Base-by-base conservation (phyloP, 2,329 filamentous ascomycete species). In the Penicillium fuscoglaucum region DNA sequence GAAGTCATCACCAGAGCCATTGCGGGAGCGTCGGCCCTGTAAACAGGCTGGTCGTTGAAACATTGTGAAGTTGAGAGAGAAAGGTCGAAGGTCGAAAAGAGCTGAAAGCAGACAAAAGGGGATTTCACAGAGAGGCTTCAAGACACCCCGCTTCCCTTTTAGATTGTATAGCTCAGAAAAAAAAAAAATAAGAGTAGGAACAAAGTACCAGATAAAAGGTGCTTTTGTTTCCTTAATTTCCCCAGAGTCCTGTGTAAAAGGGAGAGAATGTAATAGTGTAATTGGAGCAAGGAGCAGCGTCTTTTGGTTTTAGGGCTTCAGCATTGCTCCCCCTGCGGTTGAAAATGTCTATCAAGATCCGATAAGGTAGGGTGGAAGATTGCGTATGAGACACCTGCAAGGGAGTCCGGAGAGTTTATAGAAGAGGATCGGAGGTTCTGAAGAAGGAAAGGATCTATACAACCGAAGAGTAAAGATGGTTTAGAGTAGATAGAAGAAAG, bases 41-140 rank as follows among this genome's bases (percentile, higher is more conserved):
- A 73, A 60, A 68, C 69, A 73, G 33, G 71, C 66, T 52, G 67
- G 72, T 58, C 67, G 66, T 66, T 68, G 68, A 59, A 74, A 73
- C 72, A 74, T 74, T 53, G 57, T 69, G 63, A 57, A n/a, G 31
- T 48, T 24, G 29, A 33, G 24, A 41, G 24, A n/a, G 47, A 21
- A 10, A 37, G 40, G 31, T 26, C 15, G 28, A 59, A 48, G 6
- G 41, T 54, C 28, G 48, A 51, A 12, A 24, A 29, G 44, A 40
- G n/a, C 39, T 26, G 19, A 9, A 26, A 55, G 28, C 26, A 50
- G 45, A 51, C 43, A 51, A 52, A 45, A 19, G 17, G 24, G 15
- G n/a, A 35, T 37, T 57, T 35, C 10, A 48, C 21, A 44, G 24
- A 17, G 52, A 52, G 35, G 46, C 33, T 48, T 41, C 19, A 41